Evolutionary conservation across 805 yeast genomes (phyloP), one percentile per base, ranked within the genome.

Genomic region (Komagataella phaffii): DNA sequence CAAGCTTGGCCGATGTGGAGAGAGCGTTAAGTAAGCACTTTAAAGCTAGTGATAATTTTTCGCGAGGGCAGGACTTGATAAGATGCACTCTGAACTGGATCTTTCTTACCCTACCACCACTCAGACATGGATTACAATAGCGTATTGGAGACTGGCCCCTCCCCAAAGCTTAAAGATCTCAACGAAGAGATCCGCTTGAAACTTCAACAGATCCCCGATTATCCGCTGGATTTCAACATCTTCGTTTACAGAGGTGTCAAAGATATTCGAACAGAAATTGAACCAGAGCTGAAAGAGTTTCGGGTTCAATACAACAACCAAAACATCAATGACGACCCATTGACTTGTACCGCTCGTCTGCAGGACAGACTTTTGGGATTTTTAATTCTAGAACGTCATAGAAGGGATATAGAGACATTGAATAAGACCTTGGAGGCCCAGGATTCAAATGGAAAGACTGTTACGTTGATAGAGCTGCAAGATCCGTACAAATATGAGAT

Each of bases 221-320:
- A 65, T 45, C 68, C 70, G 1, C 54, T 69, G 7, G 73, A 69
- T 52, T 69, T 63, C 55, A 69, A 69, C 52, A 66, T 69, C 19
- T 66, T 66, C 46, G 55, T 69, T 3, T 64, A 62, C 53, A 58
- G 60, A 50, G 70, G 70, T 0, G 65, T 69, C 17, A 53, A 54
- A 14, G 55, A 57, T 3, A 51, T 61, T 1, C 52, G 68, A 44
- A 48, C 49, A 4, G 52, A 55, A 14, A 53, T 57, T 21, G 54
- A 57, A 17, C 53, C 50, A 2, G 59, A 62, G 23, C 48, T 66
- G 45, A 49, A 53, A 3, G 53, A 57, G 45, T 56, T 66, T 24
- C 52, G 65, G 17, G 30, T 54, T 14, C 56, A 60, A 3, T 46
- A 30, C 40, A 30, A 30, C 64, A 3, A 50, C 57, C 23, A 54